Evolutionary conservation across 75 land plant species (phyloP).

Genomic region (Cunninghamia lanceolata): DNA sequence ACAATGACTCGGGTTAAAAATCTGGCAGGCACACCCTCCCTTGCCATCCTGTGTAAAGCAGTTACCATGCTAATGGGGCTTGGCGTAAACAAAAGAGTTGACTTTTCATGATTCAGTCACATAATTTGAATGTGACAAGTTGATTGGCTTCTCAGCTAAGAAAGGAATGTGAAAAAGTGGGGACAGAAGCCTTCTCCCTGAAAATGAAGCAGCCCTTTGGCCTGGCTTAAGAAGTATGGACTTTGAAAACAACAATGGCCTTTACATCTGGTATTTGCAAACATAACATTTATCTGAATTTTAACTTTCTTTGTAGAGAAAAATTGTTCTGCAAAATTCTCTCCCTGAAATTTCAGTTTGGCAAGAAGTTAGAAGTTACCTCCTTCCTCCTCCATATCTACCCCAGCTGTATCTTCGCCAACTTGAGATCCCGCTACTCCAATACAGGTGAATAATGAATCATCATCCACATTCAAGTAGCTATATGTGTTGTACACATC

Average conservation of each 20-base stretch:
- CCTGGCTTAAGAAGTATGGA: background rate
- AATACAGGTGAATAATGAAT: constrained; percentile 80
- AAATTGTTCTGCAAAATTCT: background rate
- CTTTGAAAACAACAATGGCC: background rate
- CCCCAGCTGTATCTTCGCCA: constrained; percentile 60
- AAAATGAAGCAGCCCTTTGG: background rate
- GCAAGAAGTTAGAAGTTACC: background rate
- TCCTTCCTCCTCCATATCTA: constrained; percentile 3
- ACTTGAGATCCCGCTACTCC: constrained; percentile 87
- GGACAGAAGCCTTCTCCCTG: background rate
- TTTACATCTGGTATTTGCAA: background rate
- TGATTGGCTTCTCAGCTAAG: background rate
- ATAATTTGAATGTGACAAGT: background rate
- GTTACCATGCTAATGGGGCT: background rate
- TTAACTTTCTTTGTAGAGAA: background rate
- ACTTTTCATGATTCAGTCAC: background rate
- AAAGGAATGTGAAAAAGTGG: background rate
- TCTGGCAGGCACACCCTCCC: background rate
- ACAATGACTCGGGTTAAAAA: background rate
- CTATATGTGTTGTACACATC: constrained; percentile 94
- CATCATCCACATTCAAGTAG: constrained; percentile 80
- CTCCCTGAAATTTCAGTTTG: background rate
- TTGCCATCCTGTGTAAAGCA: background rate
- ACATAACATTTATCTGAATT: background rate
- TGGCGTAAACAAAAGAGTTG: background rate